Evolutionary conservation across 768 basidiomycete species (phyloP).

Genomic region (Suillus subaureus): DNA sequence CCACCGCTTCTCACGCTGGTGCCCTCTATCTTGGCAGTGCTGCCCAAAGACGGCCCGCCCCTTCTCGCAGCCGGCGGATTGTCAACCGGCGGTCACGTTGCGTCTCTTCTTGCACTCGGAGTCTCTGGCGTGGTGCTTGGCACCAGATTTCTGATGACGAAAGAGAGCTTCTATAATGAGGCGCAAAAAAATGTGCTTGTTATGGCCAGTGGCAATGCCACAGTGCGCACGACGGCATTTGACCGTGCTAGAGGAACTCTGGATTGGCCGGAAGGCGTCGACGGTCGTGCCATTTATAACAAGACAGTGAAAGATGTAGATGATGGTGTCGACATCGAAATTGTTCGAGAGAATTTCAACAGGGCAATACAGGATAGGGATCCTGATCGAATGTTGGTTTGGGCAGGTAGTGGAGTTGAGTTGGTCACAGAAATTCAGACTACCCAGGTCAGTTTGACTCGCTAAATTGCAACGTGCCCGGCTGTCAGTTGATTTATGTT

Average conservation of each 20-base stretch:
- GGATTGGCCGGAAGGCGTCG: conserved; percentile 62
- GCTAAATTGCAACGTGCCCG: conserved; percentile 5
- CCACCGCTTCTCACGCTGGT: conserved; percentile 64
- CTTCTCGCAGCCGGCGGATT: conserved; percentile 80
- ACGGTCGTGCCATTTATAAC: conserved; percentile 53
- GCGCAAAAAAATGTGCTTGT: conserved; percentile 56
- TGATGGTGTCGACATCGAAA: conserved; percentile 44
- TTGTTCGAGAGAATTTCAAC: conserved; percentile 45
- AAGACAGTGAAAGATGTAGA: conserved; percentile 60
- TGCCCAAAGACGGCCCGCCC: conserved; percentile 47
- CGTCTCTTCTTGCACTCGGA: conserved; percentile 65
- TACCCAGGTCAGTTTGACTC: conserved; percentile 38
- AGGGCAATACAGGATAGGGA: conserved; percentile 50
- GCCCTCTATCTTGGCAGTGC: conserved; percentile 49
- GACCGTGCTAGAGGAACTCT: conserved; percentile 57
- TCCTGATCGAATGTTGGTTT: conserved; percentile 54
- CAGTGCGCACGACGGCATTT: conserved; percentile 65
- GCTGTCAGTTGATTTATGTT: conserved; percentile 11
- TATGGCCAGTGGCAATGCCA: conserved; percentile 43
- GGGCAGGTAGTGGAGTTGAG: conserved; percentile 71
- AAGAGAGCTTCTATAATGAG: conserved; percentile 61
- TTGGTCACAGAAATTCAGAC: conserved; percentile 49
- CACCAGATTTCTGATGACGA: conserved; percentile 73
- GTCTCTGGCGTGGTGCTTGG: conserved; percentile 71
- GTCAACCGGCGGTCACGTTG: conserved; percentile 62